phyloP scores from a whole-genome alignment of 257 asterid species.

The Forsythia viridissima region DNA sequence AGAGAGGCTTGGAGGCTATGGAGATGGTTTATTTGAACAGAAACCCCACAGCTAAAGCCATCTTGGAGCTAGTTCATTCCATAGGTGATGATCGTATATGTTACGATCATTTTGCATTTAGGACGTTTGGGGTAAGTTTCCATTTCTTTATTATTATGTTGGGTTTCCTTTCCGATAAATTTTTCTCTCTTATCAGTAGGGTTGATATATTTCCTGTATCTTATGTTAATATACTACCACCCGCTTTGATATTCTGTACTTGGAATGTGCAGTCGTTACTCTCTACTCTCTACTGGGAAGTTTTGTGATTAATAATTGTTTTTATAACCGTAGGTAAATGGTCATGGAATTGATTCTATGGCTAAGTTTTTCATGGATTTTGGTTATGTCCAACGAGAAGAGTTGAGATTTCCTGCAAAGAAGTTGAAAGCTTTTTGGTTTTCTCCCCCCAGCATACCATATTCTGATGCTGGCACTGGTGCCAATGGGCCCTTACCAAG shows the following conservation, averaged over 20 bases:
- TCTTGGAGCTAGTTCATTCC: slow-evolving; percentile 75
- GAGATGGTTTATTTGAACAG: slow-evolving; percentile 72
- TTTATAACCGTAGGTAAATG: slow-evolving; percentile 51
- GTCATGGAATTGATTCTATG: slow-evolving; percentile 86
- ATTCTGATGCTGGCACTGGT: slow-evolving; percentile 45
- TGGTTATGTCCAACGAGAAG: slow-evolving; percentile 82
- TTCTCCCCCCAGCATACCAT: slow-evolving; percentile 59
- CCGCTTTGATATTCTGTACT: background rate
- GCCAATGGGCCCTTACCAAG: slow-evolving; percentile 87
- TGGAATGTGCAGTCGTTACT: background rate
- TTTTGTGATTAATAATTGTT: slow-evolving; percentile 1
- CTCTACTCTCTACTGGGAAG: background rate
- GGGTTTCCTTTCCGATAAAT: background rate
- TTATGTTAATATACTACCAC: background rate
- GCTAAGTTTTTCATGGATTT: slow-evolving; percentile 76
- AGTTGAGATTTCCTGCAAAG: slow-evolving; percentile 88
- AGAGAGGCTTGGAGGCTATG: slow-evolving; percentile 68
- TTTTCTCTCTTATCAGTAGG: background rate
- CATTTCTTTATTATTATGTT: background rate
- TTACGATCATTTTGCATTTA: slow-evolving; percentile 89
- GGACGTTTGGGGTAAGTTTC: slow-evolving; percentile 77
- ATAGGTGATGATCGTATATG: slow-evolving; percentile 62
- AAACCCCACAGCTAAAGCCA: slow-evolving; percentile 82
- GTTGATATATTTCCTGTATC: background rate
- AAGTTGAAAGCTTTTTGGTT: slow-evolving; percentile 93